Percentiles rank a stretch among this genome's conserved stretches.
Evolutionary conservation across 1,284 basidiomycete genomes (phyloP).

Genomic region (Erythrobasidium hasegawianum): DNA sequence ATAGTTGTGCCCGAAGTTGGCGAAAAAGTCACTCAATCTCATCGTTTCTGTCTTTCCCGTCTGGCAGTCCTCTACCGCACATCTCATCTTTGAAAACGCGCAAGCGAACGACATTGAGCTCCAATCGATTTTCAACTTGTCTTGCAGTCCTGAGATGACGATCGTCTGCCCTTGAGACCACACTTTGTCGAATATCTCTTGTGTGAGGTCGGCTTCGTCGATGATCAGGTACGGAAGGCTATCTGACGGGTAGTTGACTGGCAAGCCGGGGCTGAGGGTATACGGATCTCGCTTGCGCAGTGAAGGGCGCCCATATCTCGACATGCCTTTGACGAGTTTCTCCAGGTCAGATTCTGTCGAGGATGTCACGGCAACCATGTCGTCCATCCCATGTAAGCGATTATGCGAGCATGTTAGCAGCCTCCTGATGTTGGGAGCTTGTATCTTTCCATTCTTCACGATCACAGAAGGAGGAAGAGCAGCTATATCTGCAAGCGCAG

Average conservation of each 20-base stretch:
- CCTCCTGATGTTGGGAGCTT: background rate
- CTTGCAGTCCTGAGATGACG: slow-evolving; percentile 63
- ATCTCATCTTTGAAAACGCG: slow-evolving; percentile 64
- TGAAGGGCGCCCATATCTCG: too few relatives aligned
- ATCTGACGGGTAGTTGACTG: too few relatives aligned
- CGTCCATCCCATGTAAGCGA: slow-evolving; percentile 10
- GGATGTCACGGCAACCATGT: slow-evolving; percentile 9
- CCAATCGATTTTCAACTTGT: slow-evolving; percentile 63
- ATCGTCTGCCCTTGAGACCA: slow-evolving; percentile 73
- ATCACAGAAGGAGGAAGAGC: background rate
- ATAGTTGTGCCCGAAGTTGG: slow-evolving; percentile 59
- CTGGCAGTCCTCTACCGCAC: slow-evolving; percentile 65
- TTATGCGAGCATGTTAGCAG: background rate
- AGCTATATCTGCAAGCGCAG: background rate
- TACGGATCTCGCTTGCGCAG: too few relatives aligned
- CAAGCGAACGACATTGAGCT: slow-evolving; percentile 72
- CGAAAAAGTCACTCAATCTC: slow-evolving; percentile 74
- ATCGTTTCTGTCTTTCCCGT: slow-evolving; percentile 61
- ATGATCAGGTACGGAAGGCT: too few relatives aligned
- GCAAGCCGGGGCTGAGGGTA: too few relatives aligned
- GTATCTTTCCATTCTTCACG: slow-evolving; percentile 2
- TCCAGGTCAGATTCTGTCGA: background rate
- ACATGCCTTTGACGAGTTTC: background rate
- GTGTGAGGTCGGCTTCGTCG: too few relatives aligned
- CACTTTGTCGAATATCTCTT: too few relatives aligned